phyloP scores from a whole-genome alignment of 352 stramenopile genomes.

The Globisporangium solare region DNA sequence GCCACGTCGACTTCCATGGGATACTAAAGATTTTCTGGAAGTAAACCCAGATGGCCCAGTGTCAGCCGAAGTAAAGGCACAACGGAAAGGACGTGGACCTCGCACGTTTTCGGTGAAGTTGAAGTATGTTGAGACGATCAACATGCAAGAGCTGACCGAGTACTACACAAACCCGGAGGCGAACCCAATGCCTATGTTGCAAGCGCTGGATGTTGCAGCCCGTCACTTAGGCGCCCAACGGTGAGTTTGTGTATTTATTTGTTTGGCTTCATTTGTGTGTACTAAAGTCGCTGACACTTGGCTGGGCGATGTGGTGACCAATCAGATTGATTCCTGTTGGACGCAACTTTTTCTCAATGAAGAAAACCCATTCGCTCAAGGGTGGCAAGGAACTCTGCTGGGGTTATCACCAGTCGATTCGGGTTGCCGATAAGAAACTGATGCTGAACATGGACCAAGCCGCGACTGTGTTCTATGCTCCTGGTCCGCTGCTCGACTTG shows the following conservation, averaged over 20 bases:
- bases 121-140: constrained; percentile 61
- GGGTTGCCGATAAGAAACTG: constrained; percentile 43
- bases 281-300: not conserved
- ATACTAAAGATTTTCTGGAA: constrained; percentile 41
- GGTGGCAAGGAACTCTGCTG: constrained; percentile 67
- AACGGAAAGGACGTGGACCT: constrained; percentile 27
- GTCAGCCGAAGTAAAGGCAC: constrained; percentile 14
- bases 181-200: constrained; percentile 56
- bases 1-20: constrained; percentile 41
- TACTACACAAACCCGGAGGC: constrained; percentile 54
- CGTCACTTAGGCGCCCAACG: constrained; percentile 50
- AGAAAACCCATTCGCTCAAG: constrained; percentile 46
- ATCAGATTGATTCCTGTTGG: constrained; percentile 48
- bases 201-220: constrained; percentile 70
- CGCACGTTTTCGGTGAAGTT: constrained; percentile 65
- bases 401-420: constrained; percentile 72
- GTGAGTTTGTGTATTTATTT: constrained; percentile 2
- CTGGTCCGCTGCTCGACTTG: constrained; percentile 48
- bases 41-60: constrained; percentile 45
- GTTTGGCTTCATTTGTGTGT: not conserved
- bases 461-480: constrained; percentile 63
- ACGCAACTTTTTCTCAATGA: constrained; percentile 70
- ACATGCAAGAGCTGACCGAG: constrained; percentile 31
- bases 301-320: not conserved
- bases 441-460: constrained; percentile 72